Evolutionary conservation across 2,329 filamentous ascomycete species (phyloP).

Genomic region (Cercospora zeina): DNA sequence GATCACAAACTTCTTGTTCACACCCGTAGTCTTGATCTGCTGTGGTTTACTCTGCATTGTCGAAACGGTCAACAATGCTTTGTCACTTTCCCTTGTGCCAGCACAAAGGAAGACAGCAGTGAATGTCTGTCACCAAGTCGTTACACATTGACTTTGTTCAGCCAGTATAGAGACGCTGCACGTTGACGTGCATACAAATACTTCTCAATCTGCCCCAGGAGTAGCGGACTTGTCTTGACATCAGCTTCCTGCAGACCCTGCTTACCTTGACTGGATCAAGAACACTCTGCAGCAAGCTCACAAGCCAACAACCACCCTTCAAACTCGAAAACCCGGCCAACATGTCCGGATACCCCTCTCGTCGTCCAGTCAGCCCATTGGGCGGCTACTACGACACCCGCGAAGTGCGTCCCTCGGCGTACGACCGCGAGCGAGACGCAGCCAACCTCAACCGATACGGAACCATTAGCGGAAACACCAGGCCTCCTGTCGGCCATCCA

Average conservation of each 20-base stretch:
- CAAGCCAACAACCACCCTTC: background rate
- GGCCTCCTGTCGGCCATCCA: background rate
- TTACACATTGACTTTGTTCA: constrained; percentile 2
- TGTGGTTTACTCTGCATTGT: background rate
- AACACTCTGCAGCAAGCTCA: background rate
- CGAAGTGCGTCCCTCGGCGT: constrained; percentile 1
- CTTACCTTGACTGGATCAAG: constrained; percentile 2
- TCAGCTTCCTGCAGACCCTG: background rate
- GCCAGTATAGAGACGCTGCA: background rate
- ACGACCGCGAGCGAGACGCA: constrained; percentile 1
- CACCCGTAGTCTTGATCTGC: background rate
- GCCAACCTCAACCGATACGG: constrained; percentile 11
- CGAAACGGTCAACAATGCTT: constrained; percentile 6
- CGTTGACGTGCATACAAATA: background rate
- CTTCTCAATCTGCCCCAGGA: background rate
- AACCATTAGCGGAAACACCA: background rate
- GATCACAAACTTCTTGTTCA: background rate
- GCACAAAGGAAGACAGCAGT: background rate
- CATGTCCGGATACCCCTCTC: constrained; percentile 12
- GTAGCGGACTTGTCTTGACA: background rate
- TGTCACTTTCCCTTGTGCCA: background rate
- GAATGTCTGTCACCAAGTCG: background rate
- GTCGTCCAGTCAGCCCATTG: constrained; percentile 9
- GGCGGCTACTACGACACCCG: constrained; percentile 12
- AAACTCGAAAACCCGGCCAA: background rate